A percentile compares a stretch with the other conserved stretches of the same genome.
Evolutionary conservation across 768 basidiomycete genomes (phyloP).

Genomic region (Kwoniella sp.): DNA sequence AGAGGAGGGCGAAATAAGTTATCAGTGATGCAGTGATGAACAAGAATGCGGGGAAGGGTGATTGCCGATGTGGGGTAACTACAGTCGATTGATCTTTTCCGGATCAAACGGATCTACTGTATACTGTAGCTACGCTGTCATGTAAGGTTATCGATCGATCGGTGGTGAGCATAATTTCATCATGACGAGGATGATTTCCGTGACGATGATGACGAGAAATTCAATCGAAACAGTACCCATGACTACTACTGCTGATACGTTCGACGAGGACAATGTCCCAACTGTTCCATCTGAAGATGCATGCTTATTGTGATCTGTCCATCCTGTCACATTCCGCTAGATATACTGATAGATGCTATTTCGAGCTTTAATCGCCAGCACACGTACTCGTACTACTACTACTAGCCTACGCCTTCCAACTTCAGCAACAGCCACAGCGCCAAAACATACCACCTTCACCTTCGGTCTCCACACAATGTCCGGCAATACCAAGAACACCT

Average conservation of each 20-base stretch:
- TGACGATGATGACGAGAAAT: too few relatives aligned
- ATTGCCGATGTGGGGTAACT: constrained; percentile 14
- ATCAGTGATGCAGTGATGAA: background rate
- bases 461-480: constrained; percentile 6
- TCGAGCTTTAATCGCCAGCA: background rate
- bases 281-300: background rate
- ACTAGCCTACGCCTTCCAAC: background rate
- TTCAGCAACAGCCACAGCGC: too few relatives aligned
- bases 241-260: too few relatives aligned
- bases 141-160: constrained; percentile 3
- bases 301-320: too few relatives aligned
- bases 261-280: too few relatives aligned
- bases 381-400: background rate
- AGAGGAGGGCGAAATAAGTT: too few relatives aligned
- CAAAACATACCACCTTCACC: background rate
- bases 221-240: too few relatives aligned
- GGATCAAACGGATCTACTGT: too few relatives aligned
- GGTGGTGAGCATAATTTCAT: background rate
- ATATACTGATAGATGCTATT: too few relatives aligned
- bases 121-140: too few relatives aligned
- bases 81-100: background rate
- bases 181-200: too few relatives aligned
- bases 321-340: too few relatives aligned
- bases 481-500: constrained; percentile 21
- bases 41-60: constrained; percentile 14